Evolutionary conservation across 2,329 filamentous ascomycete genomes (phyloP), one percentile per base, ranked within the genome.

Genomic region (Chrysosporium queenslandicum): DNA sequence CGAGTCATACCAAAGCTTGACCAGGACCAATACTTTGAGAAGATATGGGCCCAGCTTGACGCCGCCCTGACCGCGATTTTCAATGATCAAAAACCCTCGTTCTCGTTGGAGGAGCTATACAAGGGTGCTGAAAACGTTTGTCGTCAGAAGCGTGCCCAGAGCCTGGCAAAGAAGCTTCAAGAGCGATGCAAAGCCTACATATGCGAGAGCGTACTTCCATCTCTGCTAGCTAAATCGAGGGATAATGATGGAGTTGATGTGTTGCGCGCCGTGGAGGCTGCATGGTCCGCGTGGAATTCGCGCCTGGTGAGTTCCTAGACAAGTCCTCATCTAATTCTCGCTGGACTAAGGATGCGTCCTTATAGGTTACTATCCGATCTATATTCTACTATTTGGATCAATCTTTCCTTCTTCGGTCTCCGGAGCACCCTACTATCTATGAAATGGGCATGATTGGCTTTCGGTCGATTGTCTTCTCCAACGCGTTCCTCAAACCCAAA

Each of bases 381-480:
- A 85, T 94, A 36, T 97, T 96, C 70, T 94, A 89, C 71, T 98
- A 90, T 63, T 78, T 98, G 58, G 91, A 98, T 66, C 83, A 92
- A 57, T 87, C 89, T 1, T 96, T 89, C 64, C 76, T 98, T 6
- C 74, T 95, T 2, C 83, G 85, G 53, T 82, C 83, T 42, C 82
- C 83, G 59, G 80, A 84, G 20, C 71, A 78, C 32, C 76, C 77
- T 8, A 85, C 85, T 30, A 81, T 98, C 53, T 85, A 90, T 62
- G 87, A 94, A 63, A 82, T 94, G 73, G 81, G 84, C 4, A 81
- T 92, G 52, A 70, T 76, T 12, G 77, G 88, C 55, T 98, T 97
- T 65, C 80, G 86, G 50, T 77, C 71, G 7, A 67, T 73, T 43
- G 71, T 85, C 30, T 81, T 82, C 59, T 70, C 74, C 30, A 72